phyloP scores from a whole-genome alignment of 2,329 filamentous ascomycete genomes.

The Trichocomaceae sp. region DNA sequence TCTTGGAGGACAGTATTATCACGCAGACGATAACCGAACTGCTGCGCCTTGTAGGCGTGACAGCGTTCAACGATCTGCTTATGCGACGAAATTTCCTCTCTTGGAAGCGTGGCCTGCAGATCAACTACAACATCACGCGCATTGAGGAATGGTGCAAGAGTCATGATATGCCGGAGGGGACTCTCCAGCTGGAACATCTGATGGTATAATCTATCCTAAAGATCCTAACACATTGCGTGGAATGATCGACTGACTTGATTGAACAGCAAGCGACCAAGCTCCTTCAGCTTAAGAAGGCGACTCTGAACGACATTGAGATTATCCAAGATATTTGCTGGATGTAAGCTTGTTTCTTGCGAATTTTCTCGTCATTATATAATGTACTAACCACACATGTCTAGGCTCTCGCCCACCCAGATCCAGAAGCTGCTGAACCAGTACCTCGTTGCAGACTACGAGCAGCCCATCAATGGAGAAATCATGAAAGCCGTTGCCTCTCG shows the following conservation, averaged over 20 bases:
- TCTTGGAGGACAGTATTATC: slow-evolving; percentile 92
- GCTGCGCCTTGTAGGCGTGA: slow-evolving; percentile 86
- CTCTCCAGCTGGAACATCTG: slow-evolving; percentile 90
- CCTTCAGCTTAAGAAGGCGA: slow-evolving; percentile 96
- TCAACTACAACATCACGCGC: slow-evolving; percentile 99
- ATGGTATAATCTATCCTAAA: slow-evolving; percentile 56
- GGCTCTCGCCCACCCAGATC: slow-evolving; percentile 96
- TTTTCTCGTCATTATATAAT: not conserved
- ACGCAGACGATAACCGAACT: slow-evolving; percentile 93
- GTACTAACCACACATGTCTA: slow-evolving; percentile 31
- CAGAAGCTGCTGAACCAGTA: slow-evolving; percentile 99
- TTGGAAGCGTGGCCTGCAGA: slow-evolving; percentile 98
- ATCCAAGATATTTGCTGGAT: slow-evolving; percentile 99
- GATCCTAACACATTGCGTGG: not conserved
- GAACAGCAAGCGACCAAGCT: slow-evolving; percentile 90
- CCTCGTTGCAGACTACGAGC: slow-evolving; percentile 95
- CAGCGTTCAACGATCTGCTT: slow-evolving; percentile 94
- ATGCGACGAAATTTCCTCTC: slow-evolving; percentile 98
- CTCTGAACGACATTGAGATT: slow-evolving; percentile 97
- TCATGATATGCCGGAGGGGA: slow-evolving; percentile 98
- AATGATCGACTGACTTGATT: slow-evolving; percentile 12
- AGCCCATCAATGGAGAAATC: slow-evolving; percentile 98
- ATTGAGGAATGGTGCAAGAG: slow-evolving; percentile 99
- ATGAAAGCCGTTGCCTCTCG: slow-evolving; percentile 98
- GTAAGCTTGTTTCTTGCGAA: slow-evolving; percentile 51